Percentiles rank a stretch among this genome's conserved stretches.
These are phyloP conservation scores for Aspergillus hiratsukae DNA, from an alignment of 2,329 filamentous ascomycete genomes.

Conservation along the genomic window DNA sequence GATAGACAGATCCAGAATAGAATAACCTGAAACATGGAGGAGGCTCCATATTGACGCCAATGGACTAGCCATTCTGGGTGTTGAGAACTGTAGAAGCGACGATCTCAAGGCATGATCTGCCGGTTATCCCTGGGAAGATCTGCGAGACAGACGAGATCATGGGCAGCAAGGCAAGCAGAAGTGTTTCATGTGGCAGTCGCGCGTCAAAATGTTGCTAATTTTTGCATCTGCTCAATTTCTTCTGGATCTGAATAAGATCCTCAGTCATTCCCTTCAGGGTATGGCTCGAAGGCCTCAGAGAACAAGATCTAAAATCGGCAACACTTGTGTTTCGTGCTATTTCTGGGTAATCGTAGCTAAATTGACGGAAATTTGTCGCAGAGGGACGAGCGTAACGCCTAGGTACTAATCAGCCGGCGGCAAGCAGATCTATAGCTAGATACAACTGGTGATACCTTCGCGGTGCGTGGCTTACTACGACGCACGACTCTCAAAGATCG, in stretches of 20 bases:
- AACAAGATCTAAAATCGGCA: slow-evolving; percentile 23
- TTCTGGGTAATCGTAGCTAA: slow-evolving; percentile 17
- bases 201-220: slow-evolving; percentile 40
- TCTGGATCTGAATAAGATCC: slow-evolving; percentile 20
- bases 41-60: slow-evolving; percentile 31
- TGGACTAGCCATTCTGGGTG: slow-evolving; percentile 23
- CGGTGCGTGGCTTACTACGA: slow-evolving; percentile 8
- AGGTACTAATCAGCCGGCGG: slow-evolving; percentile 14
- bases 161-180: slow-evolving; percentile 15
- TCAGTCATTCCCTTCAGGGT: slow-evolving; percentile 11
- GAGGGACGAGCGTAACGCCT: slow-evolving; percentile 9
- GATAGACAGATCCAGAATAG: slow-evolving; percentile 24
- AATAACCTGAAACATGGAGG: slow-evolving; percentile 39
- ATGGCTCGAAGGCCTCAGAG: slow-evolving; percentile 20
- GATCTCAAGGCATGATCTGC: slow-evolving; percentile 5
- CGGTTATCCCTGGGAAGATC: slow-evolving; percentile 12
- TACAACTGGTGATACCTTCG: slow-evolving; percentile 4
- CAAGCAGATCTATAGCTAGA: slow-evolving; percentile 8
- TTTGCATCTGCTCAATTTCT: slow-evolving; percentile 31
- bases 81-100: slow-evolving; percentile 20
- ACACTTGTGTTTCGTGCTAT: slow-evolving; percentile 23
- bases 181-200: slow-evolving; percentile 36
- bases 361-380: slow-evolving; percentile 9
- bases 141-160: slow-evolving; percentile 24
- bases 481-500: slow-evolving; percentile 3